Evolutionary conservation across 2,329 filamentous ascomycete species (phyloP).

Genomic region (Ilyonectria robusta): DNA sequence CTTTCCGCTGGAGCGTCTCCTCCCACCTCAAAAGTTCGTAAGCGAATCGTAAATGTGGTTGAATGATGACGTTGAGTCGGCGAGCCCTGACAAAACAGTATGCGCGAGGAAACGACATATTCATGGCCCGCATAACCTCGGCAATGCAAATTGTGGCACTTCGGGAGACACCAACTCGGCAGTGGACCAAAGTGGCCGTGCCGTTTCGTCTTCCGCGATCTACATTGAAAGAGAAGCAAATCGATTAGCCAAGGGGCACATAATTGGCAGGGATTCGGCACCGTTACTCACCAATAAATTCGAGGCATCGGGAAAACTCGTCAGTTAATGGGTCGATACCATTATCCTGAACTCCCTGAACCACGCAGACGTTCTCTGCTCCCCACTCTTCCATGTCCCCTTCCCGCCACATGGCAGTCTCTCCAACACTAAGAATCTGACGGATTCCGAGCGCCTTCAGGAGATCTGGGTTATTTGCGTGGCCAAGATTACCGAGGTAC

Average conservation of each 20-base stretch:
- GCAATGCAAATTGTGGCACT: slow-evolving; percentile 98
- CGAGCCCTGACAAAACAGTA: slow-evolving; percentile 97
- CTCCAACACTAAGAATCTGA: slow-evolving; percentile 92
- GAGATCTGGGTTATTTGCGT: slow-evolving; percentile 94
- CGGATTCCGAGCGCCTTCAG: slow-evolving; percentile 85
- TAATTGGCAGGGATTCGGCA: background rate
- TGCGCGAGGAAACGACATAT: slow-evolving; percentile 88
- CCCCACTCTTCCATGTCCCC: slow-evolving; percentile 82
- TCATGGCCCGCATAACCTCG: slow-evolving; percentile 91
- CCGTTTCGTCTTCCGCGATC: slow-evolving; percentile 83
- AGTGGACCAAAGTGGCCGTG: slow-evolving; percentile 93
- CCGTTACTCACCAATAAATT: slow-evolving; percentile 85
- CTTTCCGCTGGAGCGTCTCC: slow-evolving; percentile 76
- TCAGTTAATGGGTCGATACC: slow-evolving; percentile 92
- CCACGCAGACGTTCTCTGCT: slow-evolving; percentile 80
- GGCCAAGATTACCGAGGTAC: slow-evolving; percentile 93
- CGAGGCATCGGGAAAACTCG: slow-evolving; percentile 87
- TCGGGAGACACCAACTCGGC: slow-evolving; percentile 93
- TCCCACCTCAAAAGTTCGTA: slow-evolving; percentile 98
- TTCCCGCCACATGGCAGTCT: slow-evolving; percentile 85
- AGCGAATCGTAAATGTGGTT: slow-evolving; percentile 93
- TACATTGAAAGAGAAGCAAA: slow-evolving; percentile 55
- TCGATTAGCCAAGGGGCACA: background rate
- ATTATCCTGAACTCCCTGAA: slow-evolving; percentile 94
- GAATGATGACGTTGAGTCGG: slow-evolving; percentile 96